Conservation (phyloP, 495 filamentous ascomycete species). For the Podospora bellae-mahoneyi region DNA sequence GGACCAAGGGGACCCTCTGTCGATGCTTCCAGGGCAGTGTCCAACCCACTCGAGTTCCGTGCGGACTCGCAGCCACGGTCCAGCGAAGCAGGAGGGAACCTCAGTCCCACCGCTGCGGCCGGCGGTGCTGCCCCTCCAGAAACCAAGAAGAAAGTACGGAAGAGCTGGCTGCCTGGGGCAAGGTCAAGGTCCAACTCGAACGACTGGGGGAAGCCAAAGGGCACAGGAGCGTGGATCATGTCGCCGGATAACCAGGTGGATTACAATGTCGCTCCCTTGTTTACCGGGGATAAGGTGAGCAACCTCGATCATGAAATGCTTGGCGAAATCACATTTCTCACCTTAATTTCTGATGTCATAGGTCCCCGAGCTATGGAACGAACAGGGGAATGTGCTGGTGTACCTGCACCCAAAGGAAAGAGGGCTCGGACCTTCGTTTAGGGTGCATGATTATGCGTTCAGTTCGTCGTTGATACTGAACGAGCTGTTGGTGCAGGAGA, state of each 20-base stretch:
- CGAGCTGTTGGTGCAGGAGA: constrained; percentile 63
- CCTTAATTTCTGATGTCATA: constrained; percentile 29
- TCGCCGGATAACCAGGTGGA: constrained; percentile 54
- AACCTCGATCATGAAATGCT: not conserved
- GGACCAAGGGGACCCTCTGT: constrained; percentile 16
- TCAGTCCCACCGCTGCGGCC: constrained; percentile 26
- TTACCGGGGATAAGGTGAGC: constrained; percentile 57
- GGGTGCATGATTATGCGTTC: constrained; percentile 67
- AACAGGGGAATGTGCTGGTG: constrained; percentile 74
- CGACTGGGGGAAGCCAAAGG: constrained; percentile 23
- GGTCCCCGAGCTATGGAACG: constrained; percentile 88
- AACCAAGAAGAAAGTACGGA: constrained; percentile 33
- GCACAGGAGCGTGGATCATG: constrained; percentile 59
- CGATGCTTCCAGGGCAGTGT: constrained; percentile 30
- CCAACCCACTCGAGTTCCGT: constrained; percentile 18
- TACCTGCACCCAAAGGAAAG: constrained; percentile 72
- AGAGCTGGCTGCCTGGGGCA: constrained; percentile 45
- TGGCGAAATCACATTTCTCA: constrained; percentile 7
- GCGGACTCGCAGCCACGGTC: constrained; percentile 15
- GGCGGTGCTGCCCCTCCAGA: constrained; percentile 29
- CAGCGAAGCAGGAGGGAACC: constrained; percentile 25
- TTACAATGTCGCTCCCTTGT: constrained; percentile 58
- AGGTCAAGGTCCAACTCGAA: constrained; percentile 44
- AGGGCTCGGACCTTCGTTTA: constrained; percentile 71
- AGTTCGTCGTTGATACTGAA: constrained; percentile 66